phyloP scores from a whole-genome alignment of 352 stramenopile species.

The Globisporangium megalacanthum region DNA sequence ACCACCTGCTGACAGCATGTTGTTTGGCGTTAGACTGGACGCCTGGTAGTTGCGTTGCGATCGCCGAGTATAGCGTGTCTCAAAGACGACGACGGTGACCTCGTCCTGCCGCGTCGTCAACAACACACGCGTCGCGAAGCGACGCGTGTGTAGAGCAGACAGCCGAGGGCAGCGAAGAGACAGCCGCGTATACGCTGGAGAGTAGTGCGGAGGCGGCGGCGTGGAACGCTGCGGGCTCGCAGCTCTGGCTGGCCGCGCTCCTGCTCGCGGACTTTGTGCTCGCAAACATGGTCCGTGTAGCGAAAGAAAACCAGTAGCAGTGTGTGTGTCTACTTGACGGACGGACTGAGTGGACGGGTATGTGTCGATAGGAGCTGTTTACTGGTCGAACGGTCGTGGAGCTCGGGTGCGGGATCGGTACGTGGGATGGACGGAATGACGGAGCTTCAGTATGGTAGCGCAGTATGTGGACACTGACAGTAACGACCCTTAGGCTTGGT shows the following conservation, averaged over 20 bases:
- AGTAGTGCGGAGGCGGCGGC: constrained; percentile 8
- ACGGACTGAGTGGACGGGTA: too few relatives aligned
- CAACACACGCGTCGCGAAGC: not conserved
- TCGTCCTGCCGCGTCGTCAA: constrained; percentile 8
- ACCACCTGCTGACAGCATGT: not conserved
- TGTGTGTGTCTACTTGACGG: too few relatives aligned
- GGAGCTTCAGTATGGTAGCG: not conserved
- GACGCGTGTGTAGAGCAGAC: too few relatives aligned
- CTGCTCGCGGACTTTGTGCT: constrained; percentile 49
- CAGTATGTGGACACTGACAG: not conserved
- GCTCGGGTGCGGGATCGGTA: constrained; percentile 51
- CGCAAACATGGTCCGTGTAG: constrained; percentile 13
- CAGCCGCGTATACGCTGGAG: not conserved
- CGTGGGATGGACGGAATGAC: not conserved
- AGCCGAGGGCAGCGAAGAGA: not conserved
- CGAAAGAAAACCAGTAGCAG: constrained; percentile 5
- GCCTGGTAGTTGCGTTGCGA: constrained; percentile 3
- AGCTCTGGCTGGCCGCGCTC: constrained; percentile 53
- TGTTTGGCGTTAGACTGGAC: not conserved
- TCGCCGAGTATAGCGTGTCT: not conserved
- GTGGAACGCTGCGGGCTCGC: constrained; percentile 31
- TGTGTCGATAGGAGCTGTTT: constrained; percentile 16
- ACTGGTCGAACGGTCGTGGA: constrained; percentile 33
- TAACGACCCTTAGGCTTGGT: constrained; percentile 26
- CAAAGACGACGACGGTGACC: constrained; percentile 13